Base-by-base conservation (phyloP, 169 alveolate species). In the Plasmodium knowlesi region DNA sequence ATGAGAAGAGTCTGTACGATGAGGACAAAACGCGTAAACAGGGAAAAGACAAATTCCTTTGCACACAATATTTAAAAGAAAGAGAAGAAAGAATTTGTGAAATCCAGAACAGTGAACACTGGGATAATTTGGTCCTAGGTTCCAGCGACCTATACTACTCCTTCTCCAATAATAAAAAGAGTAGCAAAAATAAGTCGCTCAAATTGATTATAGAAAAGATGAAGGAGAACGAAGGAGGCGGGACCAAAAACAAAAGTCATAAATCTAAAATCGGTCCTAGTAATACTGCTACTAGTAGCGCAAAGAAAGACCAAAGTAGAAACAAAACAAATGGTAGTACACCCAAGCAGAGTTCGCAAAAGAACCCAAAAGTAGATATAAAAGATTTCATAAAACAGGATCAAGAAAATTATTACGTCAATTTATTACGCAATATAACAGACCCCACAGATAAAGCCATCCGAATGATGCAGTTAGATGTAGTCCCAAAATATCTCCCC, bases 391-490 rank as follows among this genome's bases (percentile, higher is more conserved):
- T 86, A 34, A 86, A 86, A 57, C 81, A 76, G 80, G 93, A 78
- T 43, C 93, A 86, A 54, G 88, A 86, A 71, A 76, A 76, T 78
- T 86, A 86, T 54, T 86, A 86, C 50, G 70, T 43, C 2, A 86
- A 86, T 46, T 30, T 86, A 19, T 43, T 86, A 57, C 39, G 80
- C 6, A 76, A 54, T 32, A 86, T 86, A 19, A 76, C 30, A 34
- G 88, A 86, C 67, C 93, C 93, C 6, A 86, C 93, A 32, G 93
- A 86, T 76, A 86, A 53, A 32, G 93, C 93, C 12, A 86, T 86
- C 41, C 39, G 93, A 22, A 86, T 86, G 93, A 86, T 86, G 93
- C 93, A 86, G 54, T 46, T 86, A 39, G 93, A 86, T 86, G 93
- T 86, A 2, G 93, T 86, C 12, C 93, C 93, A 4, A 74, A 86